These are phyloP conservation scores for Paraconiothyrium sp. DNA, from an alignment of 2,329 filamentous ascomycete genomes.

Conservation along the genomic window DNA sequence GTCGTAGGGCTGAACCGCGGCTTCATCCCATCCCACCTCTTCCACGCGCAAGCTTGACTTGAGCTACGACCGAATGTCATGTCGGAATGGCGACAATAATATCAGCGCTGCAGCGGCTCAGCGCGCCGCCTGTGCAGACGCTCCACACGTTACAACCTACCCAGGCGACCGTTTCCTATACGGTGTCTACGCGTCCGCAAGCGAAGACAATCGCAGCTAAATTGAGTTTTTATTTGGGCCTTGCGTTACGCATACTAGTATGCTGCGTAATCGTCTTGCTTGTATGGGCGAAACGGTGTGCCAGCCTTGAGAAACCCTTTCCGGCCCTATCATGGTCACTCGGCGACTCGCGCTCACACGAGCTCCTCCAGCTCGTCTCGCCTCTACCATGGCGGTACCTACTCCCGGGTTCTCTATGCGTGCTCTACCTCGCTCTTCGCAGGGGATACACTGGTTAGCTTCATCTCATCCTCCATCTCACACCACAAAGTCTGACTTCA, in stretches of 20 bases:
- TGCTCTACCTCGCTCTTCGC: conserved; percentile 57
- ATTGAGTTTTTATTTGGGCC: conserved; percentile 53
- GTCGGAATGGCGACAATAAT: conserved; percentile 29
- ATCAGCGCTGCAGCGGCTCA: conserved; percentile 33
- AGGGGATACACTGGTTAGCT: conserved; percentile 62
- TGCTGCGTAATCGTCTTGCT: conserved; percentile 54
- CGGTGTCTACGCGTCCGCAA: conserved; percentile 79
- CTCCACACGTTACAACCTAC: conserved; percentile 57
- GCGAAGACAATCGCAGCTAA: conserved; percentile 58
- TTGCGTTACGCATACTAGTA: conserved; percentile 57
- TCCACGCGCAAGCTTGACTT: neutral
- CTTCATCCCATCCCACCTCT: conserved; percentile 12
- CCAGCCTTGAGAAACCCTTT: conserved; percentile 17
- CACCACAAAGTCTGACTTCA: conserved; percentile 3
- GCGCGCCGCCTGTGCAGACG: conserved; percentile 37
- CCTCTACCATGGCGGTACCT: conserved; percentile 55
- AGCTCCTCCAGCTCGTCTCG: conserved; percentile 50
- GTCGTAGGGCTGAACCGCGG: conserved; percentile 28
- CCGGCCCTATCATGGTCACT: conserved; percentile 19
- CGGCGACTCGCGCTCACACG: conserved; percentile 17
- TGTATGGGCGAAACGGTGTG: conserved; percentile 39
- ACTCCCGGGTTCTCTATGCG: conserved; percentile 47
- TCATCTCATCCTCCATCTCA: conserved; percentile 2
- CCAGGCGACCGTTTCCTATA: conserved; percentile 90
- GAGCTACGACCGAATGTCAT: conserved; percentile 11